A percentile compares a stretch with the other conserved stretches of the same genome.
Evolutionary conservation across 768 basidiomycete genomes (phyloP).

Genomic region (Suillus occidentalis): DNA sequence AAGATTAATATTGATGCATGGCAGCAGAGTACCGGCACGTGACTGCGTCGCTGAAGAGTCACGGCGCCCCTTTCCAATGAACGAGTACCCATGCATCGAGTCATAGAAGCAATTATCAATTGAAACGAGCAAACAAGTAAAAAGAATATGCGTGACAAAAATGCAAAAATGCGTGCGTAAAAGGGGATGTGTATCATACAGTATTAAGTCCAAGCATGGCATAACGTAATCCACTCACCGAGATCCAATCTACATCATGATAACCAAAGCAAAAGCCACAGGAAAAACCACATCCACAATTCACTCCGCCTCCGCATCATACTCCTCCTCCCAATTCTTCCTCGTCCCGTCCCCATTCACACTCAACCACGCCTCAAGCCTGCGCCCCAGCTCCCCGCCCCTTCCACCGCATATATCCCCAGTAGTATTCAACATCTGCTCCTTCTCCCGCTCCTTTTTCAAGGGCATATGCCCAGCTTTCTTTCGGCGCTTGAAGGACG

Average conservation of each 20-base stretch:
- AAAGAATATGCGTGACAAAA: background rate
- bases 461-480: slow-evolving; percentile 50
- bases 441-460: slow-evolving; percentile 61
- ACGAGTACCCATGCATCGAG: background rate
- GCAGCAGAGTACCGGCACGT: background rate
- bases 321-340: slow-evolving; percentile 21
- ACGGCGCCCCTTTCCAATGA: background rate
- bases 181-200: background rate
- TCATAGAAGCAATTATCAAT: background rate
- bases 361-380: slow-evolving; percentile 75
- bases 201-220: background rate
- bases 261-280: background rate
- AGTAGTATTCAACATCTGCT: slow-evolving; percentile 67
- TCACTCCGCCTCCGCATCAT: slow-evolving; percentile 24
- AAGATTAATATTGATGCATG: no score
- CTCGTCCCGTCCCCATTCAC: slow-evolving; percentile 30
- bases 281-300: no score
- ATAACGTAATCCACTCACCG: background rate
- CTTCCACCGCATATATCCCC: slow-evolving; percentile 80
- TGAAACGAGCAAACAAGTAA: background rate
- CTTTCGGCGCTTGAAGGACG: slow-evolving; percentile 32
- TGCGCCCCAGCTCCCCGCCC: slow-evolving; percentile 73
- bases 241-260: background rate
- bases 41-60: background rate
- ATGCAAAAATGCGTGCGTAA: background rate